Evolutionary conservation across 2,329 filamentous ascomycete species (phyloP).

Genomic region (Diaporthe destruens): DNA sequence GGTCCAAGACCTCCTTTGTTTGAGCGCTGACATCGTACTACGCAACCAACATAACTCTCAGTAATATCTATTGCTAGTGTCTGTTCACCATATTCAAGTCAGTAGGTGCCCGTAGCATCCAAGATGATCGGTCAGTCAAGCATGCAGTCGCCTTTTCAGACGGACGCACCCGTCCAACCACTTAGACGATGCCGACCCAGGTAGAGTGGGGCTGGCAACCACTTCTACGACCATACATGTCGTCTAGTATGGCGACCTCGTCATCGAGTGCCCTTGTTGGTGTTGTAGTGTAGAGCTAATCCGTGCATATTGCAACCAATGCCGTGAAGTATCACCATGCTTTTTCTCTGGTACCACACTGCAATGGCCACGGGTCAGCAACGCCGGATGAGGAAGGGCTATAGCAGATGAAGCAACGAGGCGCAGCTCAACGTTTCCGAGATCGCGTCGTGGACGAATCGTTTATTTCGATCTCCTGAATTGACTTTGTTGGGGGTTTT

Average conservation of each 20-base stretch:
- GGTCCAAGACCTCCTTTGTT: not conserved
- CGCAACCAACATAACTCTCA: not conserved
- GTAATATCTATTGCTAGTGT: not conserved
- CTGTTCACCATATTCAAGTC: not conserved
- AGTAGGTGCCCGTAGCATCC: not conserved
- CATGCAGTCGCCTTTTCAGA: not conserved
- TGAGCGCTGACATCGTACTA: not conserved
- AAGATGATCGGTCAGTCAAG: not conserved
- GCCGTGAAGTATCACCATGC: constrained; percentile 16
- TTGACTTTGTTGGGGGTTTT: constrained; percentile 32
- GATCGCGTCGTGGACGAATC: constrained; percentile 23
- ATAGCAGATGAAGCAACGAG: not conserved
- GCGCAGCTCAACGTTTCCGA: constrained; percentile 24
- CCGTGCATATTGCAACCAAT: constrained; percentile 27
- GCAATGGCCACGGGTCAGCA: not conserved
- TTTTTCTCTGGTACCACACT: not conserved
- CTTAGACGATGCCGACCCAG: not conserved
- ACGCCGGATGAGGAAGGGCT: not conserved
- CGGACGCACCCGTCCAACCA: not conserved
- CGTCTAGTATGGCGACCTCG: not conserved
- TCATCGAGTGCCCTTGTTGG: not conserved
- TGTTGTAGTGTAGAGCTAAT: constrained; percentile 20
- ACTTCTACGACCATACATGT: not conserved
- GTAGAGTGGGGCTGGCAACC: constrained; percentile 2
- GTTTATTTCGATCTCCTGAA: not conserved